A percentile compares a stretch with the other conserved stretches of the same genome.
These are phyloP conservation scores for Bjerkandera adusta DNA, from an alignment of 1,284 basidiomycete genomes.

Conservation along the genomic window DNA sequence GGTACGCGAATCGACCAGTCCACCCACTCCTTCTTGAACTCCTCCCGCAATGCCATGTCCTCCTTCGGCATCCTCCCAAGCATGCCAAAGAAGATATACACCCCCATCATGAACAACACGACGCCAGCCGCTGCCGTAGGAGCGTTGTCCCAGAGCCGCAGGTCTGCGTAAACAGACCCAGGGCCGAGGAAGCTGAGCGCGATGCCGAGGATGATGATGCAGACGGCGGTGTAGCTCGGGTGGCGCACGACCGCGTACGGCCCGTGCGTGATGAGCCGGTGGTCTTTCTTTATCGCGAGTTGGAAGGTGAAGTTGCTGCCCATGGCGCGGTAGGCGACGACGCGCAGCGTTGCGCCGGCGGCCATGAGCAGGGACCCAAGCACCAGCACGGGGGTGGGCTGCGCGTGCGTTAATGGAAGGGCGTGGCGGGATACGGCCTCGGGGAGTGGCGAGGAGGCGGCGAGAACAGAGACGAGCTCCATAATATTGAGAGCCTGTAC, in stretches of 20 bases:
- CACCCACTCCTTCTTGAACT: slow-evolving; percentile 12
- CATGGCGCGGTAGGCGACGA: slow-evolving; percentile 3
- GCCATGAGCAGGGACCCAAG: not conserved
- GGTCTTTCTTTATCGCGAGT: slow-evolving; percentile 10
- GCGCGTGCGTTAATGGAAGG: not conserved
- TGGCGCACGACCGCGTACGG: slow-evolving; percentile 13
- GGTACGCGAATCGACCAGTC: slow-evolving; percentile 8
- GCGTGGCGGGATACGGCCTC: not conserved
- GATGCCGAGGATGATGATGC: slow-evolving; percentile 4
- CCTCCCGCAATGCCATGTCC: slow-evolving; percentile 9
- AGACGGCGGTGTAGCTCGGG: slow-evolving; percentile 7
- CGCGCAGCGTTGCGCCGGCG: slow-evolving; percentile 1
- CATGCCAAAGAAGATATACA: not conserved
- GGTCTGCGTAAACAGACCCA: slow-evolving; percentile 1
- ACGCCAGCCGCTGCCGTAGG: not conserved
- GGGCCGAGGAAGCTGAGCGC: slow-evolving; percentile 2
- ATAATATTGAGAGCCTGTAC: slow-evolving; percentile 1
- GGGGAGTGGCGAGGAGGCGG: not conserved
- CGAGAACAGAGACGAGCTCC: not conserved
- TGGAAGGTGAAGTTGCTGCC: slow-evolving; percentile 13
- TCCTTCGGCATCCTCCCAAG: slow-evolving; percentile 5
- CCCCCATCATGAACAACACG: not conserved
- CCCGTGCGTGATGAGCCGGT: slow-evolving; percentile 8
- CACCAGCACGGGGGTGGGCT: not conserved
- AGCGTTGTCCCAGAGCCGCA: not conserved